phyloP scores from a whole-genome alignment of 768 basidiomycete genomes.

The Mycena vulgaris region DNA sequence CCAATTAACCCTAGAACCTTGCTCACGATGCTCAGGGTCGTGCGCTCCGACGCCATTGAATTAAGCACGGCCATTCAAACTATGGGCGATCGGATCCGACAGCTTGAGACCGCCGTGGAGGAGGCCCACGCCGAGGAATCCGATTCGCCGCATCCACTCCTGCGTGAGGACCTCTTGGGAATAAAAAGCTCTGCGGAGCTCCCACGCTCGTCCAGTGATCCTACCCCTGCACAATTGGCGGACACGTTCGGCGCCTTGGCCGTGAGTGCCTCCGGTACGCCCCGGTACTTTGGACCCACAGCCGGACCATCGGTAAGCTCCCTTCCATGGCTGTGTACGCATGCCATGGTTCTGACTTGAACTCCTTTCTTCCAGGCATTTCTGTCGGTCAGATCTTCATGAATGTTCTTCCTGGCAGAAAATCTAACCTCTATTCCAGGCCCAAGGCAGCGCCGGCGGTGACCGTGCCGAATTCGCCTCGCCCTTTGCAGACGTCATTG shows the following conservation, averaged over 20 bases:
- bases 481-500: background rate
- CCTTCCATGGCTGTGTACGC: too few species aligned
- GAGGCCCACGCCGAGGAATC: background rate
- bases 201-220: background rate
- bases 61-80: conserved; percentile 7
- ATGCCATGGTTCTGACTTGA: too few species aligned
- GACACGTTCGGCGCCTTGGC: conserved; percentile 16
- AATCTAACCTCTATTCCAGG: background rate
- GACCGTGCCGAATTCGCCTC: background rate
- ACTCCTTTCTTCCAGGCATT: conserved; percentile 7
- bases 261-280: background rate
- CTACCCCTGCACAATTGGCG: background rate
- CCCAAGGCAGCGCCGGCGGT: conserved; percentile 3
- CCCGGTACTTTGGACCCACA: conserved; percentile 28
- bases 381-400: conserved; percentile 8
- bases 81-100: conserved; percentile 19
- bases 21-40: conserved; percentile 9
- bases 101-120: conserved; percentile 25
- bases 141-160: conserved; percentile 11
- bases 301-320: conserved; percentile 29
- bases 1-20: background rate
- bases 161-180: conserved; percentile 6
- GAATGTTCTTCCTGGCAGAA: background rate
- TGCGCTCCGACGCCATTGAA: conserved; percentile 8
- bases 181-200: conserved; percentile 13